Percentiles rank a stretch among this genome's conserved stretches.
phyloP scores from a whole-genome alignment of 306 rosid genomes.

The Trifolium pratense region DNA sequence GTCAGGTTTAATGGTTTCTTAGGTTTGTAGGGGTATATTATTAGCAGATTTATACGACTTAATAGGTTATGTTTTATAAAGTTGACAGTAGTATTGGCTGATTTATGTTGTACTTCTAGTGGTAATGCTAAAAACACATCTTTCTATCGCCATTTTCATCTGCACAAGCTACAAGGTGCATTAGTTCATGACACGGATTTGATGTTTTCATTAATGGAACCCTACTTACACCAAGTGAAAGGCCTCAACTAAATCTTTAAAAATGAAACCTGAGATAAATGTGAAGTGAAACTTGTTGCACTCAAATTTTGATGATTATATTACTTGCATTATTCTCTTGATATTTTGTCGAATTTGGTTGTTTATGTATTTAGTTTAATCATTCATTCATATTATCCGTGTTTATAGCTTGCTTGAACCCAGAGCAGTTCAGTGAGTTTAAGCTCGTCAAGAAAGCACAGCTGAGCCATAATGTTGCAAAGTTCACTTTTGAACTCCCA shows the following conservation, averaged over 20 bases:
- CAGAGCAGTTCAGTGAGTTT: constrained; percentile 74
- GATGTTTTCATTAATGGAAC: constrained; percentile 9
- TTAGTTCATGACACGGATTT: background rate
- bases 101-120: constrained; percentile 16
- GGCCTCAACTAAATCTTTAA: constrained; percentile 8
- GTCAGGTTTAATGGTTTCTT: constrained; percentile 1
- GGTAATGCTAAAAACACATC: background rate
- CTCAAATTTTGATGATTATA: background rate
- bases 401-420: constrained; percentile 69
- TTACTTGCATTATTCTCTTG: constrained; percentile 10
- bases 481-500: constrained; percentile 82
- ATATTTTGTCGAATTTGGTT: constrained; percentile 17
- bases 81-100: constrained; percentile 1
- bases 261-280: constrained; percentile 20
- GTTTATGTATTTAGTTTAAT: constrained; percentile 26
- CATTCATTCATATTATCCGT: constrained; percentile 30
- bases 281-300: constrained; percentile 21
- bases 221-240: background rate
- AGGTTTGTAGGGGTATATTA: too few relatives aligned
- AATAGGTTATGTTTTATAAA: constrained; percentile 1
- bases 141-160: constrained; percentile 1
- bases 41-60: background rate
- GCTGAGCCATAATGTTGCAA: constrained; percentile 96
- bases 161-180: constrained; percentile 4
- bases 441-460: constrained; percentile 79